Conservation (phyloP, 305 asterid genomes). For the Ilex paraguariensis region DNA sequence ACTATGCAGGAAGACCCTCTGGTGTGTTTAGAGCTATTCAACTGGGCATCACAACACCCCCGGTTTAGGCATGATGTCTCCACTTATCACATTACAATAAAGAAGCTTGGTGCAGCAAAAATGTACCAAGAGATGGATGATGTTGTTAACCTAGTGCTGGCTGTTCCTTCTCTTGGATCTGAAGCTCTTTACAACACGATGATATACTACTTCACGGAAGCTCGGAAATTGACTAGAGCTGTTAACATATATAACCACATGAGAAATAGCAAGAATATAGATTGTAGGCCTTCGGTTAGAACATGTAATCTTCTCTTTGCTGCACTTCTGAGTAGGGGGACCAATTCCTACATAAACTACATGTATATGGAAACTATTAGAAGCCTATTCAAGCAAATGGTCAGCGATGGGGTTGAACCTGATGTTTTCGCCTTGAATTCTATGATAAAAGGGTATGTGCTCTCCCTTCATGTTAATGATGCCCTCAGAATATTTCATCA, state of each 20-base stretch:
- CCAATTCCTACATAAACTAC: constrained; percentile 64
- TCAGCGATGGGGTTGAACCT: constrained; percentile 81
- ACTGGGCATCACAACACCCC: constrained; percentile 89
- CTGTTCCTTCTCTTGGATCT: constrained; percentile 53
- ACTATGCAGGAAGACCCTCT: constrained; percentile 53
- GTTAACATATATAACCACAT: constrained; percentile 77
- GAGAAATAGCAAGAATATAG: constrained; percentile 56
- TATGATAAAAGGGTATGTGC: constrained; percentile 92
- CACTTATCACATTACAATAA: constrained; percentile 58
- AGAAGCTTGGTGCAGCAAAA: constrained; percentile 70
- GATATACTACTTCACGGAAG: constrained; percentile 76
- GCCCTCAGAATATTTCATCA: constrained; percentile 92
- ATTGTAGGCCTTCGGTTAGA: constrained; percentile 70
- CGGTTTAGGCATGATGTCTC: constrained; percentile 64
- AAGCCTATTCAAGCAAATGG: constrained; percentile 76
- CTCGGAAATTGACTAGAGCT: constrained; percentile 71
- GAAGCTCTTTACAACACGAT: constrained; percentile 75
- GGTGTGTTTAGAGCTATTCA: constrained; percentile 80
- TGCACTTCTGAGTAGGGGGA: constrained; percentile 68
- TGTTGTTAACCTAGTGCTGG: constrained; percentile 78
- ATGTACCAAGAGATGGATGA: constrained; percentile 86
- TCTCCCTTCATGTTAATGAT: constrained; percentile 87
- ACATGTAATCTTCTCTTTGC: constrained; percentile 73
- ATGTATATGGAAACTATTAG: constrained; percentile 79
- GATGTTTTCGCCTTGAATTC: constrained; percentile 78